These are phyloP conservation scores for Diaporthe sp. DNA, from an alignment of 2,329 filamentous ascomycete species.

Conservation along the genomic window DNA sequence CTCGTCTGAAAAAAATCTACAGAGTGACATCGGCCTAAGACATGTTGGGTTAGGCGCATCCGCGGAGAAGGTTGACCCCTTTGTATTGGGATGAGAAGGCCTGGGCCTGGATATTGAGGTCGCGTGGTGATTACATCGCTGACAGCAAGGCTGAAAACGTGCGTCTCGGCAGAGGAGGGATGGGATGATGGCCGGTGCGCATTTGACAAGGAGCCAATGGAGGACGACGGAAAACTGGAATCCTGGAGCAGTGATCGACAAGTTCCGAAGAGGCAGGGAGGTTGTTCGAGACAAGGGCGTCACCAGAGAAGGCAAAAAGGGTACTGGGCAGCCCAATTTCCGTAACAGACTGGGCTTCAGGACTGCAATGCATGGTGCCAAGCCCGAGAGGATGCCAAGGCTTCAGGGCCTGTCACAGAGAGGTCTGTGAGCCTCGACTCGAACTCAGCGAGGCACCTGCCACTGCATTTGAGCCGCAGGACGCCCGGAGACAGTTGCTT, in stretches of 20 bases:
- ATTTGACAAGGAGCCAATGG: slow-evolving; percentile 23
- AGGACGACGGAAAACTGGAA: slow-evolving; percentile 14
- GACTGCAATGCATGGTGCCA: slow-evolving; percentile 37
- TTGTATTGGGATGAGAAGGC: background rate
- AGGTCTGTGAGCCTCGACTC: slow-evolving; percentile 14
- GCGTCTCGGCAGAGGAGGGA: slow-evolving; percentile 26
- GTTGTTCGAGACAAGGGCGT: slow-evolving; percentile 30
- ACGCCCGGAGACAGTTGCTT: slow-evolving; percentile 30
- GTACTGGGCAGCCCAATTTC: slow-evolving; percentile 23
- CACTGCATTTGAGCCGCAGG: slow-evolving; percentile 28
- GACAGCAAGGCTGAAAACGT: slow-evolving; percentile 34
- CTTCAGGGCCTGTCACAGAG: slow-evolving; percentile 22
- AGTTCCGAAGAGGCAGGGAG: slow-evolving; percentile 32
- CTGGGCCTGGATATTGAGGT: slow-evolving; percentile 16
- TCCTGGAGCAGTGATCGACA: slow-evolving; percentile 40
- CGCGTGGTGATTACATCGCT: slow-evolving; percentile 23
- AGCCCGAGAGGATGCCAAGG: slow-evolving; percentile 8
- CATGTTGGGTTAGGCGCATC: background rate
- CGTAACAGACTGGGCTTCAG: slow-evolving; percentile 40
- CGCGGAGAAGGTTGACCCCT: background rate
- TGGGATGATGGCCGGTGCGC: slow-evolving; percentile 26
- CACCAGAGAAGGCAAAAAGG: slow-evolving; percentile 10
- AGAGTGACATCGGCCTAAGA: background rate
- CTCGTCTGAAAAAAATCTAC: background rate
- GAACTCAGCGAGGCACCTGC: slow-evolving; percentile 1